Evolutionary conservation across 495 filamentous ascomycete species (phyloP), one percentile per base, ranked within the genome.

Genomic region (Cercophora newfieldiana): DNA sequence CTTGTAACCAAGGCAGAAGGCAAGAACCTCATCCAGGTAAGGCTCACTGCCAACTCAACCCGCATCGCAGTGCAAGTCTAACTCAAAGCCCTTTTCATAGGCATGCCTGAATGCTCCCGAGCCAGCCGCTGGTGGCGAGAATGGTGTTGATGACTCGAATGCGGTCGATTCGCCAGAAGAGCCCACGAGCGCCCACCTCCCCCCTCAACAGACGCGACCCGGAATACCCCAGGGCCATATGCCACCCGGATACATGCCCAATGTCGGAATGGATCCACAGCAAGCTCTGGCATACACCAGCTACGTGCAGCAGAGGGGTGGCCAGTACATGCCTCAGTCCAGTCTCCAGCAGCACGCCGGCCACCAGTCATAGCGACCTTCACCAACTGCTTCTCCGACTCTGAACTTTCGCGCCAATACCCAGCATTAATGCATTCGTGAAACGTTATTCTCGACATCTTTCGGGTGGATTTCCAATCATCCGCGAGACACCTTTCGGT

Each of bases 11-110:
- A 99, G 85, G 89, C 96, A 10, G 96, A 99, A 77, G 96, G 96
- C 81, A 99, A 99, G 87, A 99, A 99, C 75, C 82, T 99, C 48
- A 99, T 99, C 65, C 96, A 99, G 89, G 96, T 98, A 87, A 64
- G 86, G 0, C 48, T n/a, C 21, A 8, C 44, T 25, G 1, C n/a
- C 24, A 3, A 18, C 12, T 50, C 30, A 14, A 53, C 48, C 65
- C 61, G 59, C 47, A 25, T 65, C 50, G 16, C 31, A 47, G 12
- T 16, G 18, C 33, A 8, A 37, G 25, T 59, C 60, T 74, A 19
- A 71, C 61, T 26, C 53, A 1, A 47, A n/a, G n/a, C n/a, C n/a
- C n/a, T 48, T 49, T 10, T 16, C 55, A n/a, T 65, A 65, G 95
- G 94, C 95, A 44, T 99, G 95, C 74, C 82, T 99, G 68, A 99